These are phyloP conservation scores for Neospora caninum DNA, from an alignment of 169 alveolate genomes.

Conservation along the genomic window DNA sequence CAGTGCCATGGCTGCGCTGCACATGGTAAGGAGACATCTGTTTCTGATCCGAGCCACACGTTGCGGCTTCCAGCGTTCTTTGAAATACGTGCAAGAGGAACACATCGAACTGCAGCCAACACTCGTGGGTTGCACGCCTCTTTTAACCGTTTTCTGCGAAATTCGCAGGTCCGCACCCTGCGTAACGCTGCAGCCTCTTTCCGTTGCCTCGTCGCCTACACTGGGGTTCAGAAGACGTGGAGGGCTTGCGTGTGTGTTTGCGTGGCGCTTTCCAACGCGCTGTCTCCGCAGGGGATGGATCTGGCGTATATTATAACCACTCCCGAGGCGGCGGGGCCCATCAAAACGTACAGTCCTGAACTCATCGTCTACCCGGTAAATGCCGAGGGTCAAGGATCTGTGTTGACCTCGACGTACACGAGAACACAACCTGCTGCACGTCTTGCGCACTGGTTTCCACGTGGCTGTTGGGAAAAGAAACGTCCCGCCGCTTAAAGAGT, in stretches of 20 bases:
- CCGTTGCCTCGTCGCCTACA: too few relatives aligned
- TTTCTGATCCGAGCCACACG: too few relatives aligned
- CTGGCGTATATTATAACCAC: conserved; percentile 89
- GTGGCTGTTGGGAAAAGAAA: too few relatives aligned
- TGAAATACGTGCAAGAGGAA: not conserved
- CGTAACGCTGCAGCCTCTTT: too few relatives aligned
- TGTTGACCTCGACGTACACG: not conserved
- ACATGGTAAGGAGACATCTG: conserved; percentile 63
- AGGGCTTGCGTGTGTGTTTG: too few relatives aligned
- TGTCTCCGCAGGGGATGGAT: conserved; percentile 86
- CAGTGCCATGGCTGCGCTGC: conserved; percentile 88
- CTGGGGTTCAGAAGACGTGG: too few relatives aligned
- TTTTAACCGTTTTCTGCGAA: too few relatives aligned
- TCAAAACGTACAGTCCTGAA: conserved; percentile 93
- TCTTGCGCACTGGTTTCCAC: too few relatives aligned
- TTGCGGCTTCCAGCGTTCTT: not conserved
- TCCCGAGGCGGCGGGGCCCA: conserved; percentile 88
- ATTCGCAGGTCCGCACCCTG: too few relatives aligned
- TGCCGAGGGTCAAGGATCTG: too few relatives aligned
- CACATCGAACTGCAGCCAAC: not conserved
- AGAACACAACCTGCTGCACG: not conserved
- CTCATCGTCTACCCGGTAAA: conserved; percentile 89
- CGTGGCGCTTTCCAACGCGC: too few relatives aligned
- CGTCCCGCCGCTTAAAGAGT: too few relatives aligned
- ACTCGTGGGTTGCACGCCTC: not conserved